A percentile compares a stretch with the other conserved stretches of the same genome.
Conservation (phyloP, 2,329 filamentous ascomycete genomes). For the Alternaria longipes region DNA sequence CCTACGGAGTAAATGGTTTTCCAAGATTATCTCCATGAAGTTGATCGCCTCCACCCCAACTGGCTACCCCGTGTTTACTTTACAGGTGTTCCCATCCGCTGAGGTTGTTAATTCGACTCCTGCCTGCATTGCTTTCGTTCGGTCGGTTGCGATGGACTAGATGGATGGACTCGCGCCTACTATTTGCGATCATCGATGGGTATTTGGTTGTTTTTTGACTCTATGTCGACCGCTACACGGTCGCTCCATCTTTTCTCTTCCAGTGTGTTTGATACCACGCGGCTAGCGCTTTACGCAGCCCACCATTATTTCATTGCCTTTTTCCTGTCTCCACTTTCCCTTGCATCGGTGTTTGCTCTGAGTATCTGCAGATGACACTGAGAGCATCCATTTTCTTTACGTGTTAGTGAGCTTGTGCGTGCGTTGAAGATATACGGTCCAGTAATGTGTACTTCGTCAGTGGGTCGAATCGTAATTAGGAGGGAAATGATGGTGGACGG, state of each 20-base stretch:
- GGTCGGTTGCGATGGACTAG: neutral
- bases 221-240: neutral
- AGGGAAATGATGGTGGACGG: neutral
- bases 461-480: neutral
- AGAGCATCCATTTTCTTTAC: neutral
- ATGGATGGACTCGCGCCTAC: neutral
- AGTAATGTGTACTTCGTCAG: constrained; percentile 4
- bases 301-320: constrained; percentile 8
- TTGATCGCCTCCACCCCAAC: neutral
- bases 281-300: constrained; percentile 17
- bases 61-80: neutral
- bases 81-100: neutral
- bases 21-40: neutral
- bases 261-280: constrained; percentile 21
- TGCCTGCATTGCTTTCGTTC: neutral
- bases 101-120: neutral
- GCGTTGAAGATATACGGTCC: neutral
- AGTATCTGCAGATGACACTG: neutral
- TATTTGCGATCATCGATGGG: neutral
- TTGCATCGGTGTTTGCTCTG: constrained; percentile 3
- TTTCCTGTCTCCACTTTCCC: constrained; percentile 6
- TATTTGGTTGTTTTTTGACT: neutral
- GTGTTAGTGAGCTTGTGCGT: neutral
- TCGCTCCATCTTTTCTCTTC: neutral
- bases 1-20: too few species aligned